Evolutionary conservation across 257 asterid species (phyloP).

Genomic region (Gentiana dahurica): DNA sequence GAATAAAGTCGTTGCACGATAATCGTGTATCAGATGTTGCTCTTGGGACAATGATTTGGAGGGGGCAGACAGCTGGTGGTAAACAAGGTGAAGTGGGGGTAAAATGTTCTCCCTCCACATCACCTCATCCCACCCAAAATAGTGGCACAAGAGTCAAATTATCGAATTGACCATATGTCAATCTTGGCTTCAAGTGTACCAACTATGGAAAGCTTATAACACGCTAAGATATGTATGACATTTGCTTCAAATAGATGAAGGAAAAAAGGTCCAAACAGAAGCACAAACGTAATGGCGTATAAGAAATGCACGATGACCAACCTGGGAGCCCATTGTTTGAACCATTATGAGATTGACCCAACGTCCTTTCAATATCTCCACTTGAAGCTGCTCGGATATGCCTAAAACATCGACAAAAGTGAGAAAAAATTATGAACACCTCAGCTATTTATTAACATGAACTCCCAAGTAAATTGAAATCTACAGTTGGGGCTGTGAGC

Average conservation of each 20-base stretch:
- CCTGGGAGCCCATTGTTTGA: slow-evolving; percentile 62
- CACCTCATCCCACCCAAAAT: too few relatives aligned
- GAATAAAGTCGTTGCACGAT: too few relatives aligned
- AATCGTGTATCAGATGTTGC: too few relatives aligned
- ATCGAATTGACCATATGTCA: background rate
- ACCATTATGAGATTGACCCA: slow-evolving; percentile 39
- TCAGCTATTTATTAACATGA: slow-evolving; percentile 5
- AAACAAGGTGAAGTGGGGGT: too few relatives aligned
- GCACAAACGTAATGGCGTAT: slow-evolving; percentile 3
- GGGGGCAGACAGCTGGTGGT: too few relatives aligned
- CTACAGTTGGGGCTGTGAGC: slow-evolving; percentile 11
- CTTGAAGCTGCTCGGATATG: slow-evolving; percentile 79
- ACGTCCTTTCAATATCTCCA: slow-evolving; percentile 62
- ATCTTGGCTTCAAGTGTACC: background rate
- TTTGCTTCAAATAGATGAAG: too few relatives aligned
- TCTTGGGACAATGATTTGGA: too few relatives aligned
- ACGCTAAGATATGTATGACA: too few relatives aligned
- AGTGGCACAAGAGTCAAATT: too few relatives aligned
- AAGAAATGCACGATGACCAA: slow-evolving; percentile 6
- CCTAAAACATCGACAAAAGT: slow-evolving; percentile 34
- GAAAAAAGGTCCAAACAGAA: background rate
- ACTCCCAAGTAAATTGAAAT: slow-evolving; percentile 9
- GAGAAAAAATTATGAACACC: slow-evolving; percentile 5
- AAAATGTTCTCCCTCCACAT: too few relatives aligned
- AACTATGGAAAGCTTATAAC: too few relatives aligned